Conservation (phyloP, 2,329 filamentous ascomycete genomes). For the Sclerotinia subarctica region DNA sequence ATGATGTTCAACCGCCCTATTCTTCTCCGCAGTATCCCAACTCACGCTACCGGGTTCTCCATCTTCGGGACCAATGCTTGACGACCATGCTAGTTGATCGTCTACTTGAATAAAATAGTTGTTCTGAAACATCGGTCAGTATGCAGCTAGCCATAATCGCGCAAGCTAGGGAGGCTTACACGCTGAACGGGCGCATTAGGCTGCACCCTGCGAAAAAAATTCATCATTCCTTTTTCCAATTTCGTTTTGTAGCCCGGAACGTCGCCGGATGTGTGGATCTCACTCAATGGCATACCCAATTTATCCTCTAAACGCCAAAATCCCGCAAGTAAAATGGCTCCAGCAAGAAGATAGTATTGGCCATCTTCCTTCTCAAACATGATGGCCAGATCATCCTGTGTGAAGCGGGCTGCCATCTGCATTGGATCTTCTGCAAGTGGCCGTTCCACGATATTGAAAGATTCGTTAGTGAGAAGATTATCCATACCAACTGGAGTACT, state of each 20-base stretch:
- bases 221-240: conserved; percentile 74
- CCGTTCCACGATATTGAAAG: conserved; percentile 62
- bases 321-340: conserved; percentile 70
- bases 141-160: conserved; percentile 17
- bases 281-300: conserved; percentile 71
- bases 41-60: conserved; percentile 49
- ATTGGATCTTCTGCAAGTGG: conserved; percentile 75
- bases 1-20: conserved; percentile 69
- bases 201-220: conserved; percentile 71
- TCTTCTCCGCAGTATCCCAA: conserved; percentile 75
- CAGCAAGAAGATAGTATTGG: conserved; percentile 77
- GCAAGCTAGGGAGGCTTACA: conserved; percentile 30
- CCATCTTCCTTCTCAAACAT: conserved; percentile 77
- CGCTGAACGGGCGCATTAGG: conserved; percentile 59
- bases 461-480: conserved; percentile 69
- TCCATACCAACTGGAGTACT: conserved; percentile 62
- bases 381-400: conserved; percentile 80
- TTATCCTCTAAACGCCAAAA: conserved; percentile 85
- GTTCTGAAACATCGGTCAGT: conserved; percentile 50
- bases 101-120: conserved; percentile 91
- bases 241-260: conserved; percentile 71
- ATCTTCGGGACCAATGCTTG: conserved; percentile 74
- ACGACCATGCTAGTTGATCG: conserved; percentile 70
- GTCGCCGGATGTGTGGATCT: conserved; percentile 75
- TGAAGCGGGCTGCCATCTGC: conserved; percentile 65